These are phyloP conservation scores for Ganoderma boninense DNA, from an alignment of 1,284 basidiomycete genomes.

Conservation along the genomic window DNA sequence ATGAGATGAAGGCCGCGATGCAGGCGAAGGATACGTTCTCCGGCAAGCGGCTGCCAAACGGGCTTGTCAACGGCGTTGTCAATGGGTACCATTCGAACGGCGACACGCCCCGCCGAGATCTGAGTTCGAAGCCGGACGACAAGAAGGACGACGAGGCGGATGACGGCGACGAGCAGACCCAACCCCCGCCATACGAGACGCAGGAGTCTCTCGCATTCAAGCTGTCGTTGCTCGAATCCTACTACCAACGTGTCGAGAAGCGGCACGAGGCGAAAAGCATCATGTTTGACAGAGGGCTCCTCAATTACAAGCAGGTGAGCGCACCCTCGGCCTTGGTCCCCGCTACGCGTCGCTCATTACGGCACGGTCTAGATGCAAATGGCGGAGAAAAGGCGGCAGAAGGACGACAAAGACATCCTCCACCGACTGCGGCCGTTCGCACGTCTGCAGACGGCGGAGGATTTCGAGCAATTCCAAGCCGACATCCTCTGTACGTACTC, in stretches of 20 bases:
- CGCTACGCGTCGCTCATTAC: constrained; percentile 11
- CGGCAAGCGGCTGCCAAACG: constrained; percentile 45
- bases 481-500: constrained; percentile 81
- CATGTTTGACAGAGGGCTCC: constrained; percentile 91
- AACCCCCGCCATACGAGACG: constrained; percentile 84
- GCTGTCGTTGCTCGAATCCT: constrained; percentile 90
- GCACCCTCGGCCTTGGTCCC: not conserved
- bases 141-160: constrained; percentile 57
- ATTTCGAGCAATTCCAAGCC: constrained; percentile 90
- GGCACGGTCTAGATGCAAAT: constrained; percentile 78
- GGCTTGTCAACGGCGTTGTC: constrained; percentile 48
- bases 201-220: constrained; percentile 92
- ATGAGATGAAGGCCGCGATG: constrained; percentile 64
- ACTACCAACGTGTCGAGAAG: constrained; percentile 91
- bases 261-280: constrained; percentile 89
- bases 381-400: constrained; percentile 88
- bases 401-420: constrained; percentile 93
- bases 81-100: constrained; percentile 53
- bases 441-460: constrained; percentile 89
- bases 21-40: constrained; percentile 45
- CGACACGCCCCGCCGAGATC: constrained; percentile 37
- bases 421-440: constrained; percentile 93
- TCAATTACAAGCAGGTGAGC: constrained; percentile 93
- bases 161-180: constrained; percentile 65
- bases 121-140: constrained; percentile 40